phyloP scores from a whole-genome alignment of 768 basidiomycete species.

The Ramaria rubella region DNA sequence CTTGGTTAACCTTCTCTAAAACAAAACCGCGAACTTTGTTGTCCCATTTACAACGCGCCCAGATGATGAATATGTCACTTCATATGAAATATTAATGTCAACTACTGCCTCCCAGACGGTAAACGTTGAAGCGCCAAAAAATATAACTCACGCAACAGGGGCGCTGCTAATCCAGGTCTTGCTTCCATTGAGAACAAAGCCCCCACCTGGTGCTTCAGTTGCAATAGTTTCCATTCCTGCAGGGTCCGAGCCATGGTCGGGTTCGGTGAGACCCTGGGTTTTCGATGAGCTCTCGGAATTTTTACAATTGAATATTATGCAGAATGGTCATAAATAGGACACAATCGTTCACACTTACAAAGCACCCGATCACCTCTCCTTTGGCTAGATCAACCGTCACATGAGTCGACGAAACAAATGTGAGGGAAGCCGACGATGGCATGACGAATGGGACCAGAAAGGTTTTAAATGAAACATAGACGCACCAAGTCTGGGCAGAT shows the following conservation, averaged over 20 bases:
- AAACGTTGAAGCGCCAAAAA: background rate
- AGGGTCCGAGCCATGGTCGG: slow-evolving; percentile 95
- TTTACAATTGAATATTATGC: no score
- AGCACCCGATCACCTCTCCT: slow-evolving; percentile 87
- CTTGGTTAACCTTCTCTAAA: slow-evolving; percentile 66
- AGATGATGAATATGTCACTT: slow-evolving; percentile 86
- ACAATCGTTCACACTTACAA: no score
- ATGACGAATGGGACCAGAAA: no score
- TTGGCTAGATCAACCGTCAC: slow-evolving; percentile 43
- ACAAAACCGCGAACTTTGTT: slow-evolving; percentile 84
- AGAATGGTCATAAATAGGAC: no score
- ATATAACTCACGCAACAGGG: slow-evolving; percentile 66
- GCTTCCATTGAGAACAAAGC: slow-evolving; percentile 80
- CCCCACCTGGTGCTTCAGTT: slow-evolving; percentile 67
- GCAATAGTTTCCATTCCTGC: slow-evolving; percentile 97
- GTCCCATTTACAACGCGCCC: slow-evolving; percentile 96
- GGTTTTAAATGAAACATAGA: slow-evolving; percentile 10
- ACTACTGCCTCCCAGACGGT: background rate
- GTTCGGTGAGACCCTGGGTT: slow-evolving; percentile 83
- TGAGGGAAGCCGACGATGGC: no score
- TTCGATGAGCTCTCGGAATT: background rate
- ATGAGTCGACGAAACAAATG: slow-evolving; percentile 11
- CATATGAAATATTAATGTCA: slow-evolving; percentile 9
- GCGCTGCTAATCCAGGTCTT: slow-evolving; percentile 99
- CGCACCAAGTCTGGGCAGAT: slow-evolving; percentile 73